These are phyloP conservation scores for Batrachochytrium dendrobatidis DNA, from an alignment of 371 early-diverging fungal species.

Conservation along the genomic window DNA sequence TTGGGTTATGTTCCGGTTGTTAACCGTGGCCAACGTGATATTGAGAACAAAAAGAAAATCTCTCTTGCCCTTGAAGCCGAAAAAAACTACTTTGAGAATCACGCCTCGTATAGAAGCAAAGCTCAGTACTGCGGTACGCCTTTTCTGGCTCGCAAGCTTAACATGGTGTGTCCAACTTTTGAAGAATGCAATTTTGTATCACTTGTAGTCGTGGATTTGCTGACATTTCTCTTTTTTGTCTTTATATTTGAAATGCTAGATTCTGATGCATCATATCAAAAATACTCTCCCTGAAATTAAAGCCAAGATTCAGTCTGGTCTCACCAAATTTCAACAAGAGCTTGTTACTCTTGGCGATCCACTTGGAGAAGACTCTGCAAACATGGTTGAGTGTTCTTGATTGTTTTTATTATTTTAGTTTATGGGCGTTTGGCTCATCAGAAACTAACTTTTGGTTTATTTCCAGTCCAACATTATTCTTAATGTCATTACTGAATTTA, in stretches of 20 bases:
- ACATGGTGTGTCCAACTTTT: conserved; percentile 69
- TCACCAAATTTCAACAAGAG: conserved; percentile 79
- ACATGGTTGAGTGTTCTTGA: conserved; percentile 22
- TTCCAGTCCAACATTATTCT: conserved; percentile 84
- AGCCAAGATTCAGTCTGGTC: conserved; percentile 77
- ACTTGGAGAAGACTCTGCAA: conserved; percentile 54
- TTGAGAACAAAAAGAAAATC: conserved; percentile 87
- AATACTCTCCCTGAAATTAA: conserved; percentile 96
- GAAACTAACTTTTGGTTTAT: conserved; percentile 24
- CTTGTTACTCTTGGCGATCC: conserved; percentile 86
- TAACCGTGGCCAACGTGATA: conserved; percentile 95
- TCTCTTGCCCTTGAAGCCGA: conserved; percentile 81
- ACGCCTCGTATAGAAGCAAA: conserved; percentile 87
- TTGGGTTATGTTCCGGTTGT: conserved; percentile 94
- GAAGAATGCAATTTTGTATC: too few species aligned
- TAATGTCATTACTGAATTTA: conserved; percentile 94
- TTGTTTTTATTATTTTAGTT: background rate
- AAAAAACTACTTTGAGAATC: conserved; percentile 85
- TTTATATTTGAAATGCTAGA: conserved; percentile 48
- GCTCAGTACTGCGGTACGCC: conserved; percentile 98
- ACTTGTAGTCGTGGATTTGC: too few species aligned
- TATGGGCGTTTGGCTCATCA: background rate
- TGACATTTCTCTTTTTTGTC: too few species aligned
- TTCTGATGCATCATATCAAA: conserved; percentile 96
- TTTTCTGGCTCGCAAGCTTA: conserved; percentile 90